Evolutionary conservation across 768 basidiomycete species (phyloP).

Genomic region (Termitomyces titanicus): DNA sequence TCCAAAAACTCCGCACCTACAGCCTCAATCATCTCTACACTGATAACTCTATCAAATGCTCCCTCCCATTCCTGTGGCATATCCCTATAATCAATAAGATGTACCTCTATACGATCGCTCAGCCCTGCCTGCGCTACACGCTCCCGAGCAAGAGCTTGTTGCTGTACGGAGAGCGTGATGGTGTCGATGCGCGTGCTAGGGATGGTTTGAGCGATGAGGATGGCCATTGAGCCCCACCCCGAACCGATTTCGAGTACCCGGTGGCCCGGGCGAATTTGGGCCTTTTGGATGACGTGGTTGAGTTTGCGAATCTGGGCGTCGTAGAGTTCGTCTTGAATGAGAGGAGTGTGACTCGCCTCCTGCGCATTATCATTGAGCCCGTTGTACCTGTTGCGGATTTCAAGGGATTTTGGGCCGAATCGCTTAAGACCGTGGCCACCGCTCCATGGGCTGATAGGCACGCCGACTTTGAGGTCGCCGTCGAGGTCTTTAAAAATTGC

Average conservation of each 20-base stretch:
- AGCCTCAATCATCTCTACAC: conserved; percentile 77
- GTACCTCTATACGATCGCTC: conserved; percentile 52
- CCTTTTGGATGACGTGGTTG: conserved; percentile 50
- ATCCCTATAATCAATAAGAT: conserved; percentile 72
- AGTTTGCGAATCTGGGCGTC: conserved; percentile 1
- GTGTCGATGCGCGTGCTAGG: conserved; percentile 64
- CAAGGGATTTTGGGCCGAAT: background rate
- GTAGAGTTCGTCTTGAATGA: background rate
- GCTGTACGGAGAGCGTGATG: conserved; percentile 56
- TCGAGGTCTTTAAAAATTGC: background rate
- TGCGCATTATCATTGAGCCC: background rate
- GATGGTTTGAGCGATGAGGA: conserved; percentile 51
- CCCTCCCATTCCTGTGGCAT: conserved; percentile 63
- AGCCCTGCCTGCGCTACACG: conserved; percentile 52
- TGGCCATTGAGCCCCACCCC: conserved; percentile 74
- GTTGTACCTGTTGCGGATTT: background rate
- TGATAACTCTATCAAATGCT: conserved; percentile 65
- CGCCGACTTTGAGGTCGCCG: background rate
- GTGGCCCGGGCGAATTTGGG: conserved; percentile 53
- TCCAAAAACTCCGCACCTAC: conserved; percentile 66
- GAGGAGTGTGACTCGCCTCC: background rate
- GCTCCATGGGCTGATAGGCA: background rate
- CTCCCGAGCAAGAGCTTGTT: conserved; percentile 34
- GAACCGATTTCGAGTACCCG: conserved; percentile 73
- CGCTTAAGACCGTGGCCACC: background rate